A percentile compares a stretch with the other conserved stretches of the same genome.
These are phyloP conservation scores for Citrus sinensis DNA, from an alignment of 345 rosid species.

Conservation along the genomic window DVS_A1.0 CM039164.1:27690501-27691000, in stretches of 20 bases:
- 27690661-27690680: background rate
- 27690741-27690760: slow-evolving; percentile 66
- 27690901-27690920: background rate
- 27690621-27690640: background rate
- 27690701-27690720: slow-evolving; percentile 48
- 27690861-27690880: background rate
- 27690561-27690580: background rate
- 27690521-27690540: background rate
- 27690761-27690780: slow-evolving; percentile 41
- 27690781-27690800: background rate
- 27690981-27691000: background rate
- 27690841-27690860: too few species aligned
- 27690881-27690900: background rate
- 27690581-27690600: background rate
- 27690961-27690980: background rate
- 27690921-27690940: background rate
- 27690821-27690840: background rate
- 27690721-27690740: slow-evolving; percentile 56
- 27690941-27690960: background rate
- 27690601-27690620: background rate
- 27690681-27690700: slow-evolving; percentile 33
- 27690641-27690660: background rate
- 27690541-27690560: slow-evolving; percentile 2
- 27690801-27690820: background rate
- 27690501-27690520: background rate